Evolutionary conservation across 345 rosid genomes (phyloP).

Genomic region (Salix caprea): DNA sequence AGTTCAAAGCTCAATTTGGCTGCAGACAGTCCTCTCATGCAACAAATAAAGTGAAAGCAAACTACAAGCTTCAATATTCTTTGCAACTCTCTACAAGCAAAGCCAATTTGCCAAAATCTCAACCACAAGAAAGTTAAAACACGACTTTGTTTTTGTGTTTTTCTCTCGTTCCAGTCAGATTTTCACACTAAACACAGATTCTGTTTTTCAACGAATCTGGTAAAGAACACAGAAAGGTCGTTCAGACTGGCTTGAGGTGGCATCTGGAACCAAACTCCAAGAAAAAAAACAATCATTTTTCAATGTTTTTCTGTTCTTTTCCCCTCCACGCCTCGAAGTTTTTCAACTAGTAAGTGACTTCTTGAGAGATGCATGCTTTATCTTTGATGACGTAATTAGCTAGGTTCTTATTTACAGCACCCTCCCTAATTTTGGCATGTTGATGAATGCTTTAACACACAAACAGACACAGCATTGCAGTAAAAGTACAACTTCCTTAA

Average conservation of each 20-base stretch:
- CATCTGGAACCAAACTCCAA: constrained; percentile 8
- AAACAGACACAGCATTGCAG: not conserved
- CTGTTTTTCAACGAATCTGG: constrained; percentile 24
- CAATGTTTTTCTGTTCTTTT: not conserved
- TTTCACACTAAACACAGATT: constrained; percentile 21
- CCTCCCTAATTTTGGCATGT: not conserved
- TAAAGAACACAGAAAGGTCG: constrained; percentile 4
- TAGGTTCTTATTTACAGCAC: not conserved
- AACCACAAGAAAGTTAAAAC: constrained; percentile 26
- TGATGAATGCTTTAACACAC: not conserved
- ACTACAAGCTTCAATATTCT: constrained; percentile 30
- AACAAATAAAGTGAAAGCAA: constrained; percentile 31
- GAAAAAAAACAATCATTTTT: not conserved
- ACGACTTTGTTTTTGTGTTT: constrained; percentile 15
- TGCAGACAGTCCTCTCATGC: constrained; percentile 22
- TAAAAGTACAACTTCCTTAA: not conserved
- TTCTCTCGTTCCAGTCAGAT: constrained; percentile 21
- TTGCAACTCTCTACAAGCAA: constrained; percentile 54
- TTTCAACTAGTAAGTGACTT: not conserved
- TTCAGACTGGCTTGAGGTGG: not conserved
- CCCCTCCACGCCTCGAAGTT: not conserved
- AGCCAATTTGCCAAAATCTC: constrained; percentile 26
- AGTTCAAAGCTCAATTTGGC: constrained; percentile 27
- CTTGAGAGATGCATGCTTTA: not conserved
- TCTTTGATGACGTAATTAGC: not conserved